Evolutionary conservation across 495 filamentous ascomycete genomes (phyloP).

Genomic region (Aspergillus indologenus): DNA sequence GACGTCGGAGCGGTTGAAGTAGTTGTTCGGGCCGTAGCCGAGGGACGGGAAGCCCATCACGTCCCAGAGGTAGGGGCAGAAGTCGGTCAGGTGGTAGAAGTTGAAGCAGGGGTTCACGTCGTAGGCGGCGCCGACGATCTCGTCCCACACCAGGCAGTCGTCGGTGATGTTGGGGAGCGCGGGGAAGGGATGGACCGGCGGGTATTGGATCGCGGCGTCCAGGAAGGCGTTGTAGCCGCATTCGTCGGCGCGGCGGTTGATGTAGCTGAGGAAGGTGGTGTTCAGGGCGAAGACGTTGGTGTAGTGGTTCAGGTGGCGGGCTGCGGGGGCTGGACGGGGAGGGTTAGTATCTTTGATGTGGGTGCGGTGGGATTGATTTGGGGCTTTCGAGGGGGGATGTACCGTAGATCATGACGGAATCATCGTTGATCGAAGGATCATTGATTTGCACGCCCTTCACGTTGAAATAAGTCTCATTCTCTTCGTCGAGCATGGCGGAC

Average conservation of each 20-base stretch:
- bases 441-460: slow-evolving; percentile 66
- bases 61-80: slow-evolving; percentile 70
- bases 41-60: slow-evolving; percentile 70
- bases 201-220: slow-evolving; percentile 61
- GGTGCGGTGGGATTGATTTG: neutral
- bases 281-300: slow-evolving; percentile 61
- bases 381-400: neutral
- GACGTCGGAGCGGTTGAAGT: slow-evolving; percentile 78
- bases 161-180: slow-evolving; percentile 25
- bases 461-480: slow-evolving; percentile 65
- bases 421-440: slow-evolving; percentile 59
- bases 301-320: slow-evolving; percentile 63
- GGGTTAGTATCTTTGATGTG: no score
- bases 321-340: slow-evolving; percentile 49
- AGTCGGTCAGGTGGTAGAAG: slow-evolving; percentile 70
- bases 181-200: slow-evolving; percentile 60
- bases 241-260: slow-evolving; percentile 51
- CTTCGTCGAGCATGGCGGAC: slow-evolving; percentile 65
- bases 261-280: slow-evolving; percentile 56
- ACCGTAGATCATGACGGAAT: slow-evolving; percentile 40
- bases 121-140: slow-evolving; percentile 53
- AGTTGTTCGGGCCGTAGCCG: slow-evolving; percentile 55
- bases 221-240: slow-evolving; percentile 68
- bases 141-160: slow-evolving; percentile 57
- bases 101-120: slow-evolving; percentile 77